Base-by-base conservation (phyloP, 169 alveolate species). In the Plasmodium falciparum region DNA sequence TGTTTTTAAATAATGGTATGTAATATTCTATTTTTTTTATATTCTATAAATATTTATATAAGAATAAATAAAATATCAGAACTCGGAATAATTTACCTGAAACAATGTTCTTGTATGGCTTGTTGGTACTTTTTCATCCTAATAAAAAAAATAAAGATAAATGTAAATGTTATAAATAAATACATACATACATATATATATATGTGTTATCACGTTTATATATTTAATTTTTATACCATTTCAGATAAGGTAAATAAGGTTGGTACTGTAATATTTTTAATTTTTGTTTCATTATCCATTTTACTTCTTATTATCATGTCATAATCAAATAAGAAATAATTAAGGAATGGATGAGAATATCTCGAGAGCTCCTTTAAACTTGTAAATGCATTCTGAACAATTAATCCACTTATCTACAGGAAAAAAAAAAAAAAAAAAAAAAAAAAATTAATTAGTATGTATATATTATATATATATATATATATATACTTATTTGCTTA, bases 261-360 rank as follows among this genome's bases (percentile, higher is more conserved):
- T 29, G 91, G 91, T 8, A 69, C 15, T 17, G 39, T 56, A 43
- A 69, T 56, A 33, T 26, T 52, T 47, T 67, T 70, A 11, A 83
- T 83, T 69, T 83, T 83, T 71, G 69, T 9, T 3, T 45, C 71
- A 15, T 83, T 83, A 9, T 83, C 56, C 91, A 83, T 83, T 54
- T 83, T 83, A 24, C 71, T 83, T 67, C 91, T 67, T 20, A 83
- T 59, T 7, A 83, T 3, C 6, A 54, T 17, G 8, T 83, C 83
- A 83, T 43, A 83, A 29, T 56, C 33, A 1, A 83, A 2, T 15
- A 83, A 24, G 20, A 66, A 67, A 61, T 54, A 83, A 33, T 58
- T 33, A 20, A 83, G 29, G 22, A 83, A 69, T 11, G 91, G 85
- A 5, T 69, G 1, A 2, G 22, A 33, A 1, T 69, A 9, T 11